These are phyloP conservation scores for Scorias spongiosa DNA, from an alignment of 2,329 filamentous ascomycete genomes.

Conservation along the genomic window DNA sequence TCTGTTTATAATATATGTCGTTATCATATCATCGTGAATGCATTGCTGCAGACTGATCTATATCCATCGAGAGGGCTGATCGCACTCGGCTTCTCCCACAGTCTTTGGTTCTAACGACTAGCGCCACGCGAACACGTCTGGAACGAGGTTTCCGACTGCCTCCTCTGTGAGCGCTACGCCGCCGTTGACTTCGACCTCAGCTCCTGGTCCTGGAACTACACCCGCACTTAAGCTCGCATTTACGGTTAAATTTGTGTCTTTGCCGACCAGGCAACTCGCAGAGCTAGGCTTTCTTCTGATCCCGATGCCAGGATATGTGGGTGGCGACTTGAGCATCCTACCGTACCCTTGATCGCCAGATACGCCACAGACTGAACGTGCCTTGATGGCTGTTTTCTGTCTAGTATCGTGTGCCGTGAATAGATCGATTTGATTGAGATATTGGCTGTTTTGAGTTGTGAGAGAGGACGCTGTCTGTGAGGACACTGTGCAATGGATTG, in stretches of 20 bases:
- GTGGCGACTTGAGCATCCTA: neutral
- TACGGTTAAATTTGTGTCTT: too few relatives aligned
- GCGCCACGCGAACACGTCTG: slow-evolving; percentile 13
- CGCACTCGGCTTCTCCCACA: too few relatives aligned
- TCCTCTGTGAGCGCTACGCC: slow-evolving; percentile 44
- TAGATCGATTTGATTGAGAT: too few relatives aligned
- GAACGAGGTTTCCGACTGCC: slow-evolving; percentile 32
- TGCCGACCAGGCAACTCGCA: neutral
- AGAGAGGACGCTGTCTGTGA: too few relatives aligned
- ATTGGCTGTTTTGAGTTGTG: too few relatives aligned
- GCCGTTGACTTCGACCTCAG: slow-evolving; percentile 32
- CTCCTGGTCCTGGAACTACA: slow-evolving; percentile 1
- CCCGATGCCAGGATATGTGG: neutral
- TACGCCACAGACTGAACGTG: neutral
- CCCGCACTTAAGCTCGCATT: too few relatives aligned
- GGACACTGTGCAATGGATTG: too few relatives aligned
- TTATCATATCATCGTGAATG: too few relatives aligned
- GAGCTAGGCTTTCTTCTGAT: neutral
- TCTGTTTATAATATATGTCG: too few relatives aligned
- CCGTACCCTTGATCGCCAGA: neutral
- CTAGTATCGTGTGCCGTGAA: neutral
- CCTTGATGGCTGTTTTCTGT: neutral
- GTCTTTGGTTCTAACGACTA: too few relatives aligned
- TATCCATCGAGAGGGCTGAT: too few relatives aligned
- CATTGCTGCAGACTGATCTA: too few relatives aligned